Evolutionary conservation across 2,329 filamentous ascomycete species (phyloP), one percentile per base, ranked within the genome.

Genomic region (Herpotrichia juniperi): DNA sequence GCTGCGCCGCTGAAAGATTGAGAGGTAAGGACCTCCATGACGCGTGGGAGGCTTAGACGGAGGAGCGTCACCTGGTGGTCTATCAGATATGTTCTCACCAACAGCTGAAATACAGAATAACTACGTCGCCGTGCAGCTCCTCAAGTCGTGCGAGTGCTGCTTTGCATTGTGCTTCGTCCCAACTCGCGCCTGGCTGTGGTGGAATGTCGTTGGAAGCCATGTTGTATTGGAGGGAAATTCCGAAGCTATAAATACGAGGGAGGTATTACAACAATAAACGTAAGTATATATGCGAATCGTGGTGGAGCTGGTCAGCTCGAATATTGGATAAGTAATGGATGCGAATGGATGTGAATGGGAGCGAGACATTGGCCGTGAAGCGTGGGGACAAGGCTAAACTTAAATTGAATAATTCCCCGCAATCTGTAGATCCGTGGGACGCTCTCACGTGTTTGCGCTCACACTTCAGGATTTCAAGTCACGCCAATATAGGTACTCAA

Each of bases 101-200:
- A 12, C 21, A 16, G 14, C 21, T 17, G 12, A 9, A 11, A 26
- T 7, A n/a, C 12, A 42, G n/a, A n/a, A n/a, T n/a, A n/a, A 53
- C 21, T 55, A 77, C 78, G 64, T 79, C 73, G 35, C 72, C 66
- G 56, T 79, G 75, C 3, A 81, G 66, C 34, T 67, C 61, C 57
- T 78, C 76, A 17, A 81, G 67, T 40, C 75, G 72, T 28, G 75
- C 75, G 34, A 81, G 75, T 2, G 76, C 76, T 50, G 69, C 67
- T 59, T 68, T 70, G 55, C 71, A 74, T 51, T 73, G 70, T 42
- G 65, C 64, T 62, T 77, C 75, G 46, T 74, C 73, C 73, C 73
- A 76, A 32, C 50, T 63, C 19, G 54, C 56, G 43, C 48, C 57
- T 5, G 58, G 53, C 49, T 62, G 58, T 44, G 49, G 48, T 42